phyloP scores from a whole-genome alignment of 2,329 filamentous ascomycete species.

The Fusarium setosum region DNA sequence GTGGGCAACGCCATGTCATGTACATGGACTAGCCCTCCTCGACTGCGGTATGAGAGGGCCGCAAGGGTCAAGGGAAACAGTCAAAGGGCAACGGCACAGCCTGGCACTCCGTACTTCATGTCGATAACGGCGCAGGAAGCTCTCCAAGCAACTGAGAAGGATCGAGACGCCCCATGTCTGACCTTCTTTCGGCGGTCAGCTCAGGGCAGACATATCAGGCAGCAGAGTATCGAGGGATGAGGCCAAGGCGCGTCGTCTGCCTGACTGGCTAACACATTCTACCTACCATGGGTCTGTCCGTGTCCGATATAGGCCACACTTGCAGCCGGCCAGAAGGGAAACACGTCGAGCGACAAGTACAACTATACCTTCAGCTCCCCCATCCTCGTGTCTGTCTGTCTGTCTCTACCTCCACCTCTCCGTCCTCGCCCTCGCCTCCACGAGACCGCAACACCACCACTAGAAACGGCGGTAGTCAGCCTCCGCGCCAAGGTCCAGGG shows the following conservation, averaged over 20 bases:
- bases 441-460: conserved; percentile 27
- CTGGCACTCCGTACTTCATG: neutral
- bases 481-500: conserved; percentile 35
- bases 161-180: conserved; percentile 9
- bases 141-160: neutral
- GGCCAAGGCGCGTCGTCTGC: neutral
- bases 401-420: conserved; percentile 4
- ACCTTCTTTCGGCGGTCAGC: neutral
- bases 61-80: neutral
- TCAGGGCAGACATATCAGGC: conserved; percentile 4
- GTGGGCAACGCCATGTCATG: conserved; percentile 11
- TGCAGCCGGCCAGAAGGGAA: conserved; percentile 4
- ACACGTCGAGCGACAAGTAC: conserved; percentile 4
- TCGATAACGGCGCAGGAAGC: neutral
- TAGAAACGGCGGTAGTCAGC: conserved; percentile 33
- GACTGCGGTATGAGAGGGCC: neutral
- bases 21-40: conserved; percentile 2
- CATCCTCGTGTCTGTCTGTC: conserved; percentile 8
- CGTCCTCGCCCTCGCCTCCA: conserved; percentile 5
- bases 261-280: conserved; percentile 5
- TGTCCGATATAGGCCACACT: conserved; percentile 1
- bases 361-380: conserved; percentile 2
- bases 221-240: conserved; percentile 7
- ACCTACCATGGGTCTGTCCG: neutral
- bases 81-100: neutral